A percentile compares a stretch with the other conserved stretches of the same genome.
Evolutionary conservation across 345 rosid genomes (phyloP).

Genomic region (Sonneratia alba): DNA sequence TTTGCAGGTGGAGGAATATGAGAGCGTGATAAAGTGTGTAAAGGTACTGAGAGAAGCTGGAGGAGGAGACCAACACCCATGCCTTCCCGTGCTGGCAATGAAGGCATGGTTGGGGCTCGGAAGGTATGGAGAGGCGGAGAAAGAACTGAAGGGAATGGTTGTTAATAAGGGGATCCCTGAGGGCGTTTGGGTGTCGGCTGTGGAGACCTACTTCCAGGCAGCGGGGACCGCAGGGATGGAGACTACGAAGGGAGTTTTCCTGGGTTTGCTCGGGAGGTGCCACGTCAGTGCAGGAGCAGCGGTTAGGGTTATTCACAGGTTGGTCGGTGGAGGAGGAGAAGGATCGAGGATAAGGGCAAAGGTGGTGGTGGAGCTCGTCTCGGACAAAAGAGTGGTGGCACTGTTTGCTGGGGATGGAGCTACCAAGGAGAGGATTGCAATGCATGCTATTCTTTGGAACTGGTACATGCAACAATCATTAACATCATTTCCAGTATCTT

Average conservation of each 20-base stretch:
- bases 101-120: constrained; percentile 93
- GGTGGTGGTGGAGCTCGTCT: constrained; percentile 64
- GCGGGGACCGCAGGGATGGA: constrained; percentile 89
- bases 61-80: constrained; percentile 61
- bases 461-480: constrained; percentile 31
- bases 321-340: constrained; percentile 47
- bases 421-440: constrained; percentile 57
- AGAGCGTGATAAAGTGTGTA: constrained; percentile 83
- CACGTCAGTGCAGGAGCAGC: constrained; percentile 83
- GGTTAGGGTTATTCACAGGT: constrained; percentile 60
- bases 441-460: constrained; percentile 90
- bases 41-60: constrained; percentile 65
- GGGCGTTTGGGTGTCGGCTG: constrained; percentile 87
- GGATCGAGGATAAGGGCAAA: constrained; percentile 53
- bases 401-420: constrained; percentile 50
- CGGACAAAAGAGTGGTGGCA: constrained; percentile 75
- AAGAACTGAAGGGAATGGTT: constrained; percentile 84
- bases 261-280: constrained; percentile 75
- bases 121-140: constrained; percentile 70
- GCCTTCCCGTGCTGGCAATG: constrained; percentile 94
- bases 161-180: constrained; percentile 77
- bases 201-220: constrained; percentile 79
- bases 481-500: not conserved
- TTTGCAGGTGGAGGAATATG: constrained; percentile 75
- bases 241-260: constrained; percentile 76